A percentile compares a stretch with the other conserved stretches of the same genome.
Evolutionary conservation across 176 grass and related monocot species (phyloP).

Genomic region (Triticum monococcum): DNA sequence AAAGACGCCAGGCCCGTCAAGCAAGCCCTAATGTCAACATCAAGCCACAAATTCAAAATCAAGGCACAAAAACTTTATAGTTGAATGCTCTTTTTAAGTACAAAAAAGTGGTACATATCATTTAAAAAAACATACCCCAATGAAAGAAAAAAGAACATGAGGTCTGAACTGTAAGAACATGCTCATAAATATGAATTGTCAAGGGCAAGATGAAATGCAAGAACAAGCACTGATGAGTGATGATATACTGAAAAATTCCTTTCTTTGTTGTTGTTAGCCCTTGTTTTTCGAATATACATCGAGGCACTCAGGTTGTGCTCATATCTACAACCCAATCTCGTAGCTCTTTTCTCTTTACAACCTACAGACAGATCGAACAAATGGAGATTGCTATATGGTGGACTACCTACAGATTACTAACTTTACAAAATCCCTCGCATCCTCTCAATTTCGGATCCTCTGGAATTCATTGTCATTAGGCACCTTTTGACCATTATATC

Average conservation of each 20-base stretch:
- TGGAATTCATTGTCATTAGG: neutral
- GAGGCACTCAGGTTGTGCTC: neutral
- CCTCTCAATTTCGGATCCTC: neutral
- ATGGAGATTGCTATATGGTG: constrained; percentile 26
- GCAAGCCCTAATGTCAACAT: too few relatives aligned
- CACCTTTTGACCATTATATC: neutral
- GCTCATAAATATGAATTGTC: neutral
- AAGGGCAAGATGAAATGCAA: neutral
- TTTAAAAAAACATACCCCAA: neutral
- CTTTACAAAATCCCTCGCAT: constrained; percentile 24
- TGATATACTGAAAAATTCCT: neutral
- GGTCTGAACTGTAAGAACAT: neutral
- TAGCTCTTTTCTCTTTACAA: constrained; percentile 13
- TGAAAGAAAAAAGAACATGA: neutral
- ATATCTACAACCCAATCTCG: constrained; percentile 15
- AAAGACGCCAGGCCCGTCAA: too few relatives aligned
- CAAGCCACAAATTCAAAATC: neutral
- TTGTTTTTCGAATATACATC: constrained; percentile 34
- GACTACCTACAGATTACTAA: constrained; percentile 47
- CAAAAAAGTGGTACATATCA: neutral
- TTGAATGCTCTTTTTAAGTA: neutral
- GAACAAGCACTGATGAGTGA: neutral
- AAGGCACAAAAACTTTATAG: neutral
- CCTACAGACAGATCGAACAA: constrained; percentile 25
- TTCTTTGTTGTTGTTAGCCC: constrained; percentile 25